phyloP scores from a whole-genome alignment of 2,329 filamentous ascomycete genomes.

The Penicillium sp. region DNA sequence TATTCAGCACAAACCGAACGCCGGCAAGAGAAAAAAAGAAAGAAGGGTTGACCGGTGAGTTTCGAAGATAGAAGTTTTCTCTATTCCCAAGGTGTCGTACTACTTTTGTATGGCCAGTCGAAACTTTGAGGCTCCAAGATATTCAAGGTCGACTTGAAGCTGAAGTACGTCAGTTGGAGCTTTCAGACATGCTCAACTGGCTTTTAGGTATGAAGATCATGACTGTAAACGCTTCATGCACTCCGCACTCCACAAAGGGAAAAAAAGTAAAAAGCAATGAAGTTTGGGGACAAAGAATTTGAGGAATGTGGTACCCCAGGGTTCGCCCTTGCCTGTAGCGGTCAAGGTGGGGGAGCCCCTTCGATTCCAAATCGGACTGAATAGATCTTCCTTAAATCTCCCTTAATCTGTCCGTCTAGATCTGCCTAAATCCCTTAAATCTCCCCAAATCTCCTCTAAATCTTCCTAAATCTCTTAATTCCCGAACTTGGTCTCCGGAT shows the following conservation, averaged over 20 bases:
- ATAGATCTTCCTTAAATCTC: neutral
- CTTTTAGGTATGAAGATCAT: neutral
- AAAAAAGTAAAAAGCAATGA: neutral
- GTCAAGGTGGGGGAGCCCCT: conserved; percentile 3
- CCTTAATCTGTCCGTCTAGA: neutral
- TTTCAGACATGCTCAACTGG: neutral
- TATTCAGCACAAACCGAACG: neutral
- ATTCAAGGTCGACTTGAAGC: neutral
- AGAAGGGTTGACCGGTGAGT: too few species aligned
- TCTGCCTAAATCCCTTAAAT: neutral
- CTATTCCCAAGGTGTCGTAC: neutral
- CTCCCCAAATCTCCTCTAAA: neutral
- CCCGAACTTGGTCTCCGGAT: neutral
- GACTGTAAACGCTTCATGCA: neutral
- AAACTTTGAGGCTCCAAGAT: neutral
- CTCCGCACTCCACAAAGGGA: neutral
- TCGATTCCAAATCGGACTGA: neutral
- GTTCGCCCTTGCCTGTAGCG: conserved; percentile 6
- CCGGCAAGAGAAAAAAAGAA: too few species aligned
- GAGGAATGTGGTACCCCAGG: conserved; percentile 3
- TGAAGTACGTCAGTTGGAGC: neutral
- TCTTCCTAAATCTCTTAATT: too few species aligned
- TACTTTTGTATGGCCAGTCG: neutral
- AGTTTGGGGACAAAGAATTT: neutral
- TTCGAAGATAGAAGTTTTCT: too few species aligned